Evolutionary conservation across 208 protist genomes (phyloP).

Genomic region (Porcisia hertigi): DNA sequence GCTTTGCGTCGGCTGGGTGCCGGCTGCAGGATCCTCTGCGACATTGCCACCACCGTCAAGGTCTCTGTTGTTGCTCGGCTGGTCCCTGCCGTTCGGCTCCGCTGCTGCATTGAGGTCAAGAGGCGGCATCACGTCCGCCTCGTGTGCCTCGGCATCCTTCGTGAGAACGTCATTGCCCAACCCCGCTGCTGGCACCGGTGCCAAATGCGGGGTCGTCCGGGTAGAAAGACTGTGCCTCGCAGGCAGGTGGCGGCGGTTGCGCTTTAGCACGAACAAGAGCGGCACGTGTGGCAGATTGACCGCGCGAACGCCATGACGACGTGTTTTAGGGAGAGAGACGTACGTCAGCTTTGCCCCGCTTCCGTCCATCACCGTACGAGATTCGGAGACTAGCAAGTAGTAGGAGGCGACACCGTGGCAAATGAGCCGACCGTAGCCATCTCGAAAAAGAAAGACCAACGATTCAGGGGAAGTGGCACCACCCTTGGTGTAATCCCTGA

Average conservation of each 20-base stretch:
- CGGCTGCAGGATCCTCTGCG: not conserved
- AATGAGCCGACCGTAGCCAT: constrained; percentile 86
- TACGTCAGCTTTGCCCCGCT: constrained; percentile 65
- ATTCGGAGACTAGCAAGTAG: constrained; percentile 77
- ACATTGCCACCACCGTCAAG: not conserved
- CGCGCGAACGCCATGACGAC: constrained; percentile 31
- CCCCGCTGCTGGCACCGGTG: constrained; percentile 18
- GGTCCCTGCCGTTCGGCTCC: not conserved
- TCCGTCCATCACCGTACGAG: constrained; percentile 44
- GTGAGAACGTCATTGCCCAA: not conserved
- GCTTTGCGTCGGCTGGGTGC: not conserved
- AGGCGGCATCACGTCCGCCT: constrained; percentile 43
- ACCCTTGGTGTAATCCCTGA: constrained; percentile 54
- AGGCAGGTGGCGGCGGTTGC: constrained; percentile 51
- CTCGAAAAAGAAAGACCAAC: constrained; percentile 74
- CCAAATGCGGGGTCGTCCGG: constrained; percentile 46
- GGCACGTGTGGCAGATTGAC: constrained; percentile 56
- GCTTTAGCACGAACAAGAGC: constrained; percentile 59
- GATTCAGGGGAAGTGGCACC: constrained; percentile 37
- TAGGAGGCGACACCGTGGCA: constrained; percentile 87
- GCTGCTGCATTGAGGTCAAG: constrained; percentile 33
- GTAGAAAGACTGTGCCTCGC: constrained; percentile 44
- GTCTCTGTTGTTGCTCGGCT: not conserved
- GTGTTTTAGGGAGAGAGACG: constrained; percentile 63
- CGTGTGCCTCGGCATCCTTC: not conserved